Conservation (phyloP, 2,329 filamentous ascomycete genomes). For the Ophioceras dolichostomum region DNA sequence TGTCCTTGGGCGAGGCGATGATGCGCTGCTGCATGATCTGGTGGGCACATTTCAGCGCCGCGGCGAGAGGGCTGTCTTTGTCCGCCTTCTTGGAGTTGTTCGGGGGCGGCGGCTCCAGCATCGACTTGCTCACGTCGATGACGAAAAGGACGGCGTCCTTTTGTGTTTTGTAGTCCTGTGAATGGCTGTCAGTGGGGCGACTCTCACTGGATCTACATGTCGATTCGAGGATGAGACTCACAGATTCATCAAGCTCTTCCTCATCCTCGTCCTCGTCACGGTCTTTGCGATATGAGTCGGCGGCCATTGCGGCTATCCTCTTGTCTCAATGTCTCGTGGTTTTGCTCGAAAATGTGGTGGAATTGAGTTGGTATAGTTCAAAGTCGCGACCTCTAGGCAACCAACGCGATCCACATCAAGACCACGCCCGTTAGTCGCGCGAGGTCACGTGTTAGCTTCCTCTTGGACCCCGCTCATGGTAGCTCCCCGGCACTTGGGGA, state of each 20-base stretch:
- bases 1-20: conserved; percentile 89
- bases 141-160: conserved; percentile 98
- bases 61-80: conserved; percentile 64
- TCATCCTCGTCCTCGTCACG: conserved; percentile 55
- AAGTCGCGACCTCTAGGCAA: conserved; percentile 2
- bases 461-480: too few species aligned
- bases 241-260: conserved; percentile 33
- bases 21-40: conserved; percentile 96
- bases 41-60: conserved; percentile 88
- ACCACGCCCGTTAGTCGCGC: not conserved
- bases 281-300: conserved; percentile 7
- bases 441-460: conserved; percentile 6
- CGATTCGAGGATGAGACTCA: conserved; percentile 2
- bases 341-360: too few species aligned
- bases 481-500: too few species aligned
- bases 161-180: conserved; percentile 72
- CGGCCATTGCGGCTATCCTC: not conserved
- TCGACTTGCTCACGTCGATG: conserved; percentile 81
- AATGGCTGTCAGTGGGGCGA: conserved; percentile 5
- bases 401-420: conserved; percentile 2
- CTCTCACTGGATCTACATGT: not conserved
- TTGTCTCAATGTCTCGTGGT: too few species aligned
- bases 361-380: conserved; percentile 25
- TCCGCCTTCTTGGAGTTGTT: conserved; percentile 63
- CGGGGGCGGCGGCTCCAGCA: conserved; percentile 58